Conservation (phyloP, 2,329 filamentous ascomycete species). For the Colletotrichum truncatum region DNA sequence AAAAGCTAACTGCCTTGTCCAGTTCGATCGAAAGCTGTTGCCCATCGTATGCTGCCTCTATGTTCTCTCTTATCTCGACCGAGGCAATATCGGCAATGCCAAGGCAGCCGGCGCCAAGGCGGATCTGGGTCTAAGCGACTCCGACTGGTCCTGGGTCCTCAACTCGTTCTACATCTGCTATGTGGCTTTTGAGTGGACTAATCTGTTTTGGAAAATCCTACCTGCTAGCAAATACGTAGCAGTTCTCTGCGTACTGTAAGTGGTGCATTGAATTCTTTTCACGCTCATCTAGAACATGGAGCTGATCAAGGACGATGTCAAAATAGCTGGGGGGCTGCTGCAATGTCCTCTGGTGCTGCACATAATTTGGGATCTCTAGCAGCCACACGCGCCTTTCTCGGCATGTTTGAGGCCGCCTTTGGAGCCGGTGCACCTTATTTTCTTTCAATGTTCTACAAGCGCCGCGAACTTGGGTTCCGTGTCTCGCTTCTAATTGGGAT, state of each 20-base stretch:
- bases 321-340: not conserved
- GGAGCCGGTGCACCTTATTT: conserved; percentile 40
- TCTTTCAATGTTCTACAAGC: conserved; percentile 44
- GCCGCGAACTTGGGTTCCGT: conserved; percentile 41
- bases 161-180: conserved; percentile 38
- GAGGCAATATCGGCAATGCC: conserved; percentile 15
- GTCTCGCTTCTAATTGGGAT: conserved; percentile 38
- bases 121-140: conserved; percentile 4
- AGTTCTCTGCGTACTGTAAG: conserved; percentile 35
- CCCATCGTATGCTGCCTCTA: conserved; percentile 21
- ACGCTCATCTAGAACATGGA: too few species aligned
- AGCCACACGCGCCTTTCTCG: conserved; percentile 37
- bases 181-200: conserved; percentile 35
- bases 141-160: conserved; percentile 37
- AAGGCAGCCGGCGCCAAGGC: not conserved
- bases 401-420: conserved; percentile 39
- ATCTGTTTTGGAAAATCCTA: conserved; percentile 36
- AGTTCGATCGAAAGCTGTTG: conserved; percentile 12
- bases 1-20: not conserved
- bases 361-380: conserved; percentile 29
- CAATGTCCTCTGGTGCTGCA: not conserved
- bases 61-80: conserved; percentile 14
- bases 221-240: conserved; percentile 35
- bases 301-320: not conserved
- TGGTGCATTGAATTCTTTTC: not conserved